phyloP scores from a whole-genome alignment of 371 early-diverging fungal species.

The Syncephalastrum racemosum region DNA sequence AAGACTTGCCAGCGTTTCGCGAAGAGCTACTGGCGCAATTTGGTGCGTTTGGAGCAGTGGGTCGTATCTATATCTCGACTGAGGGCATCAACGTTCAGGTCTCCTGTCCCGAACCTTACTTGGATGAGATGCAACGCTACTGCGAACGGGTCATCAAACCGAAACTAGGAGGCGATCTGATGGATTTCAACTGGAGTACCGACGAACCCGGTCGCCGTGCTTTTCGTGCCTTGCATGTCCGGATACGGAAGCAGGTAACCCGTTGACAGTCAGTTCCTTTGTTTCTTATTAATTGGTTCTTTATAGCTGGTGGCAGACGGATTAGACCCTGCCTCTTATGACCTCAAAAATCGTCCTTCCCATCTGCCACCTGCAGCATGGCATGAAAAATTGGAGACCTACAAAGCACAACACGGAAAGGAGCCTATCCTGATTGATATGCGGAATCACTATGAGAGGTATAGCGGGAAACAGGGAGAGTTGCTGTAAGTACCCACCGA shows the following conservation, averaged over 20 bases:
- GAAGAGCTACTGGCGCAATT: slow-evolving; percentile 50
- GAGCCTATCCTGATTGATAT: slow-evolving; percentile 72
- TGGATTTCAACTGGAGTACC: slow-evolving; percentile 71
- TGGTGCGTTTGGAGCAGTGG: slow-evolving; percentile 58
- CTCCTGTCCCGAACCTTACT: slow-evolving; percentile 61
- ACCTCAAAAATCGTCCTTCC: slow-evolving; percentile 62
- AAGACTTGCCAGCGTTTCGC: slow-evolving; percentile 44
- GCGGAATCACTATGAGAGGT: slow-evolving; percentile 81
- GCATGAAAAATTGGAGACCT: slow-evolving; percentile 48
- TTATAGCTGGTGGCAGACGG: slow-evolving; percentile 68
- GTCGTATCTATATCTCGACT: slow-evolving; percentile 74
- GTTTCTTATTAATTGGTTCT: background rate
- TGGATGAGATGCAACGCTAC: slow-evolving; percentile 44
- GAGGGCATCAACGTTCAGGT: slow-evolving; percentile 87
- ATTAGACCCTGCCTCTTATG: slow-evolving; percentile 50
- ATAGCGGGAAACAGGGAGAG: slow-evolving; percentile 2
- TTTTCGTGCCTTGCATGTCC: slow-evolving; percentile 74
- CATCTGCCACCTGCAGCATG: slow-evolving; percentile 71
- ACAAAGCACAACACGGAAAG: slow-evolving; percentile 37
- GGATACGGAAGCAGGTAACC: slow-evolving; percentile 64
- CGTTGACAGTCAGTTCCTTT: too few relatives aligned
- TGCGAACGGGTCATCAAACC: slow-evolving; percentile 26
- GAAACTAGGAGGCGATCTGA: slow-evolving; percentile 35
- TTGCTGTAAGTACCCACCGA: background rate
- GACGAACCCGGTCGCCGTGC: slow-evolving; percentile 48